Evolutionary conservation across 108 stramenopile genomes (phyloP).

Genomic region (Craspedostauros australis): DNA sequence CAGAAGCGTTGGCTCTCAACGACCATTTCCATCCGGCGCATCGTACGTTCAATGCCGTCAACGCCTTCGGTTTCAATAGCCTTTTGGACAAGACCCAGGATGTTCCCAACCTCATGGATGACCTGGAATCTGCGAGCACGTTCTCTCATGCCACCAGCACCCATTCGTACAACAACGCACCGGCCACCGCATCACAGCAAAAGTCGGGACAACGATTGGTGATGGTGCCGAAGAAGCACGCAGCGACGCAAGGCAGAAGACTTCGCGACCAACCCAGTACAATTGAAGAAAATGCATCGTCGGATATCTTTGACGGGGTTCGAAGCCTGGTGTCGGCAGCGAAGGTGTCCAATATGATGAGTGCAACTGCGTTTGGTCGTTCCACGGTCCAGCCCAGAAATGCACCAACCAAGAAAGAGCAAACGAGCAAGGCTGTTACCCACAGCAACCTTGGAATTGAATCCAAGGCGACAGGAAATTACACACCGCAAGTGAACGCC

Average conservation of each 20-base stretch:
- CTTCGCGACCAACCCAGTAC: no score
- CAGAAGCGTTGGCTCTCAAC: slow-evolving; percentile 32
- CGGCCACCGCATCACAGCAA: no score
- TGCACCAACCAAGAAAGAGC: background rate
- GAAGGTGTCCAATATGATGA: background rate
- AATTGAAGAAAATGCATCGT: no score
- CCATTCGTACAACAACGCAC: no score
- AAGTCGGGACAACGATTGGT: no score
- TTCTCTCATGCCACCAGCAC: slow-evolving; percentile 35
- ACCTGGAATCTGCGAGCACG: slow-evolving; percentile 49
- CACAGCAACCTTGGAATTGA: no score
- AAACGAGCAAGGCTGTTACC: no score
- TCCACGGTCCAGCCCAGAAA: background rate
- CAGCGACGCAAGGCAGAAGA: no score
- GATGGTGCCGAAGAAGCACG: no score
- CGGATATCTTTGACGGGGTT: no score
- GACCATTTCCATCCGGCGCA: slow-evolving; percentile 25
- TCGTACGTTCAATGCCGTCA: slow-evolving; percentile 12
- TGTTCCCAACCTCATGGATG: slow-evolving; percentile 82
- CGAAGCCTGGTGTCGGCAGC: background rate
- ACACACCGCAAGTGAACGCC: background rate
- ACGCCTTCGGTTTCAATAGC: slow-evolving; percentile 45
- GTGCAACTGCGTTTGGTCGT: background rate
- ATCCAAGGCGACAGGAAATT: background rate
- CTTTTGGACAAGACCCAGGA: slow-evolving; percentile 73